phyloP scores from a whole-genome alignment of 2,329 filamentous ascomycete genomes.

The Pseudocercospora vitis region DNA sequence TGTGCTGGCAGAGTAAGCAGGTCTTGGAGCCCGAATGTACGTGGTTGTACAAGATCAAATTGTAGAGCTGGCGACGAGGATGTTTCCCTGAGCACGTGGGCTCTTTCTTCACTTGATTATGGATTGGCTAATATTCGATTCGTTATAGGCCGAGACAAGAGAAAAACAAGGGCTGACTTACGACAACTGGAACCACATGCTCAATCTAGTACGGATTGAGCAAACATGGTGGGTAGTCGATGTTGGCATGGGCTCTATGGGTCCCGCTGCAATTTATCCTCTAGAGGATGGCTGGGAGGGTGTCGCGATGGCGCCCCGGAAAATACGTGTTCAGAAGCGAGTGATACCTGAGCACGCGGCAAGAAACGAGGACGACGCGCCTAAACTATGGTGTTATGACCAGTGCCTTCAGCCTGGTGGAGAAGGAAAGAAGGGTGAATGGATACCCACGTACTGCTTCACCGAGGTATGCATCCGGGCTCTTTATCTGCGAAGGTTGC shows the following conservation, averaged over 20 bases:
- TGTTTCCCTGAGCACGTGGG: too few relatives aligned
- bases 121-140: neutral
- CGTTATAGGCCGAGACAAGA: conserved; percentile 14
- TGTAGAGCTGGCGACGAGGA: too few relatives aligned
- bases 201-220: conserved; percentile 44
- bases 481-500: neutral
- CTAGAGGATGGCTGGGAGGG: conserved; percentile 34
- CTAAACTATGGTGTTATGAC: conserved; percentile 49
- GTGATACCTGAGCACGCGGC: conserved; percentile 28
- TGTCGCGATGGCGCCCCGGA: conserved; percentile 20
- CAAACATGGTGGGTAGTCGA: conserved; percentile 39
- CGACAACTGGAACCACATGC: conserved; percentile 45
- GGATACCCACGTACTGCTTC: conserved; percentile 65
- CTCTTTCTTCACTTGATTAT: too few relatives aligned
- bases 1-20: conserved; percentile 44
- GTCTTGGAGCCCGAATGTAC: conserved; percentile 23
- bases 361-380: conserved; percentile 28
- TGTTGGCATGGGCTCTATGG: conserved; percentile 44
- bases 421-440: conserved; percentile 44
- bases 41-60: neutral
- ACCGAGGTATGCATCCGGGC: conserved; percentile 43
- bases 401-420: conserved; percentile 31
- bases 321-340: conserved; percentile 30
- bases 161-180: conserved; percentile 28
- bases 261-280: conserved; percentile 42